A percentile compares a stretch with the other conserved stretches of the same genome.
These are phyloP conservation scores for Prillingera fragicola DNA, from an alignment of 1,284 basidiomycete genomes.

Conservation along the genomic window DNA sequence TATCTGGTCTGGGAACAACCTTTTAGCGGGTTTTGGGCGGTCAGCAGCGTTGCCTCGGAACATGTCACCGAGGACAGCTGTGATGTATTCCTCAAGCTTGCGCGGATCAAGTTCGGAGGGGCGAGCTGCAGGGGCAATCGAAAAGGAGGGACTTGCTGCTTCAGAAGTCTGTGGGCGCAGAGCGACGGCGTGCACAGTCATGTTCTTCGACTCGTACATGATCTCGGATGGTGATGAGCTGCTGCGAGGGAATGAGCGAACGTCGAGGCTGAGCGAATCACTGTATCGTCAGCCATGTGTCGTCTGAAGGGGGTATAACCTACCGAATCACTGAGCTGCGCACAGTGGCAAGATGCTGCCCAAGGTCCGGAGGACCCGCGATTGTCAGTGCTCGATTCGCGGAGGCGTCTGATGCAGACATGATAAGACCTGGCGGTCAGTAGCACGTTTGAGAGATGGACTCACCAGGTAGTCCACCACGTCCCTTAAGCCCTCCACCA, in stretches of 20 bases:
- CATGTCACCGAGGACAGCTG: slow-evolving; percentile 24
- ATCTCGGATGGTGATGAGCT: slow-evolving; percentile 12
- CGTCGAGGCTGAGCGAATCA: slow-evolving; percentile 11
- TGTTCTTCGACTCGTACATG: slow-evolving; percentile 21
- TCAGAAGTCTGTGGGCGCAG: slow-evolving; percentile 10
- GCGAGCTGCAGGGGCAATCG: background rate
- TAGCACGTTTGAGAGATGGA: background rate
- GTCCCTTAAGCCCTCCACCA: slow-evolving; percentile 57
- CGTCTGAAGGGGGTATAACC: too few relatives aligned
- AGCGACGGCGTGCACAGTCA: slow-evolving; percentile 33
- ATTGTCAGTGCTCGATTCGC: slow-evolving; percentile 58
- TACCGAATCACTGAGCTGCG: slow-evolving; percentile 34
- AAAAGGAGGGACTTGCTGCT: background rate
- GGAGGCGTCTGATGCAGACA: slow-evolving; percentile 72
- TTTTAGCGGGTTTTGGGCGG: slow-evolving; percentile 1
- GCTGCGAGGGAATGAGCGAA: slow-evolving; percentile 10
- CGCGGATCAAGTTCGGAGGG: slow-evolving; percentile 1
- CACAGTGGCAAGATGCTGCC: slow-evolving; percentile 64
- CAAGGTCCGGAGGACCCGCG: slow-evolving; percentile 65
- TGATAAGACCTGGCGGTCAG: slow-evolving; percentile 60
- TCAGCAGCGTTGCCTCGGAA: slow-evolving; percentile 13
- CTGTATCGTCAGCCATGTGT: slow-evolving; percentile 22
- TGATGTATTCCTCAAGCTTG: slow-evolving; percentile 1
- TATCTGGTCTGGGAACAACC: background rate
- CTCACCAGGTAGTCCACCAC: slow-evolving; percentile 63